These are phyloP conservation scores for Talaromyces adpressus DNA, from an alignment of 495 filamentous ascomycete species.

Conservation along the genomic window DNA sequence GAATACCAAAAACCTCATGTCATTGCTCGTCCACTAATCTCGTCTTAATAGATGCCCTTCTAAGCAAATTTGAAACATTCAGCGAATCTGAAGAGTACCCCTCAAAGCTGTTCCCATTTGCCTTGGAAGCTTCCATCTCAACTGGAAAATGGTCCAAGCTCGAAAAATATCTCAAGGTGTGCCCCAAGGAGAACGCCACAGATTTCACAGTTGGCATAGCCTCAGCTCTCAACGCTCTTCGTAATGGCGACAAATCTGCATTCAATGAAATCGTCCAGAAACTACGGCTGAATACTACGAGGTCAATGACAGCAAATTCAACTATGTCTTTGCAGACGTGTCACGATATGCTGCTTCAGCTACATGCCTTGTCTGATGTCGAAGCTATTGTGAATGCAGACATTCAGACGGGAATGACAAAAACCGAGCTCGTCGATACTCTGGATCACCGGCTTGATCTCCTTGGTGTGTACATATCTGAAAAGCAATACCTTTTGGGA, in stretches of 20 bases:
- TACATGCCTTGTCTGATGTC: constrained; percentile 83
- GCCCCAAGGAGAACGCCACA: constrained; percentile 43
- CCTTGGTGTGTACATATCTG: constrained; percentile 74
- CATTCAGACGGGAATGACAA: constrained; percentile 21
- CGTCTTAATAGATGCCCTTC: constrained; percentile 56
- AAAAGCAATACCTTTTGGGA: constrained; percentile 93
- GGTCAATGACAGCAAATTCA: constrained; percentile 62
- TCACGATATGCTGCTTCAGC: constrained; percentile 72
- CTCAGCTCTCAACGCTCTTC: constrained; percentile 59
- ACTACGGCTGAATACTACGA: constrained; percentile 63
- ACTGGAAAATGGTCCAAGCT: constrained; percentile 73
- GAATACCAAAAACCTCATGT: constrained; percentile 11
- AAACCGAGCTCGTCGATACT: constrained; percentile 42
- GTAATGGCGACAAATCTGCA: constrained; percentile 38
- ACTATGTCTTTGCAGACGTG: constrained; percentile 74
- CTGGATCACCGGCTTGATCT: constrained; percentile 73
- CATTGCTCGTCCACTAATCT: constrained; percentile 19
- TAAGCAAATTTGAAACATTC: constrained; percentile 78
- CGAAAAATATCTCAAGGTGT: constrained; percentile 56
- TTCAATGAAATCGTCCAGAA: constrained; percentile 55
- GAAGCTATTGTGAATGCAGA: constrained; percentile 62
- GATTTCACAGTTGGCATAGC: constrained; percentile 83
- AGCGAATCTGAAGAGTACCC: constrained; percentile 43
- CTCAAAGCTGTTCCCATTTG: constrained; percentile 64
- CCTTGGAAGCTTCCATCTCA: constrained; percentile 85